Evolutionary conservation across 2,329 filamentous ascomycete species (phyloP).

Genomic region (Alternaria viburni): DNA sequence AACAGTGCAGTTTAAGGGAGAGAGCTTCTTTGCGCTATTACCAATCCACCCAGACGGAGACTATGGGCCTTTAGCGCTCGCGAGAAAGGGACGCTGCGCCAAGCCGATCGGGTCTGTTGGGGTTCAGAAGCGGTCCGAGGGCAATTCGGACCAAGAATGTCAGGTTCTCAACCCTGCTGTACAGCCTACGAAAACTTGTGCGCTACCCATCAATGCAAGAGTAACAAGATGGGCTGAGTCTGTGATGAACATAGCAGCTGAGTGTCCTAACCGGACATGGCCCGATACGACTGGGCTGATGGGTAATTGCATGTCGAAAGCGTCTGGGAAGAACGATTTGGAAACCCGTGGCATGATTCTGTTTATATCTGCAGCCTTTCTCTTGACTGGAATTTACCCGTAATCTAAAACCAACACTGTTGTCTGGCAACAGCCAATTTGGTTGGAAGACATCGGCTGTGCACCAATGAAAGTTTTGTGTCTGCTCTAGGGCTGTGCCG

Average conservation of each 20-base stretch:
- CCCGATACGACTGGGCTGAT: background rate
- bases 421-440: background rate
- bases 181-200: background rate
- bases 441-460: background rate
- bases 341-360: background rate
- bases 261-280: background rate
- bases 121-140: fast-evolving
- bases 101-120: background rate
- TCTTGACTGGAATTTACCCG: background rate
- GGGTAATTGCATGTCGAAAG: background rate
- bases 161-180: background rate
- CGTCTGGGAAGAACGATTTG: background rate
- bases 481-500: background rate
- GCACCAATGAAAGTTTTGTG: background rate
- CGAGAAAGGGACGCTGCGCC: background rate
- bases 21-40: fast-evolving
- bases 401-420: background rate
- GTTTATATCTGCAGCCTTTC: background rate
- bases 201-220: background rate
- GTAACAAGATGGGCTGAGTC: fast-evolving
- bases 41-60: fast-evolving
- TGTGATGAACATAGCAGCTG: fast-evolving
- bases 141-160: background rate
- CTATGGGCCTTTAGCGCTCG: fast-evolving
- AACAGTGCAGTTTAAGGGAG: background rate